Conservation (phyloP, 2,329 filamentous ascomycete genomes). For the Ophiocordyceps australis region DNA sequence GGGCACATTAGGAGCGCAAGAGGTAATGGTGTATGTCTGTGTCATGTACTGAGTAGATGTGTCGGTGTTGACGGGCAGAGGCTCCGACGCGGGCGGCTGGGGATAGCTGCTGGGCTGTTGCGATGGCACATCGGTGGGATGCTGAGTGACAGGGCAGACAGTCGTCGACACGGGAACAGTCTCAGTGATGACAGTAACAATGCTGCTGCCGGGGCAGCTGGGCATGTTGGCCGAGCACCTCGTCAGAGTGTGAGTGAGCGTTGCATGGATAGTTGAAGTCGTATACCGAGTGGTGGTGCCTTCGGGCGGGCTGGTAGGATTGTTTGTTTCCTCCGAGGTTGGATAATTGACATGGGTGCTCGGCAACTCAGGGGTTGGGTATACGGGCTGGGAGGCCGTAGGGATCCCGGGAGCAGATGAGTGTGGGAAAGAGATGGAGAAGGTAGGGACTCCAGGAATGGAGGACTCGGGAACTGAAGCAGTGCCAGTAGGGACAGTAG, state of each 20-base stretch:
- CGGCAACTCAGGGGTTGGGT: not conserved
- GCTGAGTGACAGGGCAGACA: constrained; percentile 22
- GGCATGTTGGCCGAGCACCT: constrained; percentile 11
- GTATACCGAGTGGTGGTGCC: constrained; percentile 7
- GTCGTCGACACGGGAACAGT: constrained; percentile 19
- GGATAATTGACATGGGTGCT: too few relatives aligned
- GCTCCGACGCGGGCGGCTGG: too few relatives aligned
- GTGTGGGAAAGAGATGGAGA: too few relatives aligned
- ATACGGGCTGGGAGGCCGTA: not conserved
- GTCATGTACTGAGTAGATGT: constrained; percentile 11
- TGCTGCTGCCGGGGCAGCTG: constrained; percentile 9
- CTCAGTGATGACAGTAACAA: constrained; percentile 9
- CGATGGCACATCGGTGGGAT: too few relatives aligned
- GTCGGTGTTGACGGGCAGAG: not conserved
- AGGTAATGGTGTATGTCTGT: constrained; percentile 13
- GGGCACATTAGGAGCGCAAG: constrained; percentile 10
- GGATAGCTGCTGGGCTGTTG: too few relatives aligned
- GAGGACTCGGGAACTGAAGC: not conserved
- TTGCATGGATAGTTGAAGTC: constrained; percentile 13
- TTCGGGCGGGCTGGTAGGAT: not conserved
- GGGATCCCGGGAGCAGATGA: not conserved
- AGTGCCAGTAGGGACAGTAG: not conserved
- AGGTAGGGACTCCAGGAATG: not conserved
- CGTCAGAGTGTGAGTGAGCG: constrained; percentile 10
- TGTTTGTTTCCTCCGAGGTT: not conserved